A percentile compares a stretch with the other conserved stretches of the same genome.
Conservation (phyloP, 2,329 filamentous ascomycete species). For the Ustilaginoidea virens region DNA sequence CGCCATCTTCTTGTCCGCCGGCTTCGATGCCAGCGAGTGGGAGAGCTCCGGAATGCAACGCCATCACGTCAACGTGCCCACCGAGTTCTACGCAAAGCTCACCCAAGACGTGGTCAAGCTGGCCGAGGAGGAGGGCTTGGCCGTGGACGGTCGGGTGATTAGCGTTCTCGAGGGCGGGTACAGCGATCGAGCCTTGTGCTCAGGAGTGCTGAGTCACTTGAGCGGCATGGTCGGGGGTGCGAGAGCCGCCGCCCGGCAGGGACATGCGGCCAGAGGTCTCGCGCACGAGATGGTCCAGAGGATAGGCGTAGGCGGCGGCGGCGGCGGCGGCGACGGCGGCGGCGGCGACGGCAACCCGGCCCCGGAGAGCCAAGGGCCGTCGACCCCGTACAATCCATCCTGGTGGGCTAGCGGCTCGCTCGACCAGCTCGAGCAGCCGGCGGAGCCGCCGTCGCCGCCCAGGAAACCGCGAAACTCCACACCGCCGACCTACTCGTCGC, state of each 20-base stretch:
- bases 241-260: too few relatives aligned
- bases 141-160: conserved; percentile 71
- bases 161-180: conserved; percentile 95
- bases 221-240: conserved; percentile 69
- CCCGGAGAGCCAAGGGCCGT: conserved; percentile 8
- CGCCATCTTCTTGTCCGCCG: conserved; percentile 87
- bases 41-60: conserved; percentile 88
- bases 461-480: conserved; percentile 40
- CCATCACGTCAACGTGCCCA: conserved; percentile 90
- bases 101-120: conserved; percentile 73
- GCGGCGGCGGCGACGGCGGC: too few relatives aligned
- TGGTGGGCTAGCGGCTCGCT: conserved; percentile 59
- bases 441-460: conserved; percentile 30
- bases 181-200: conserved; percentile 77
- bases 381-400: conserved; percentile 40
- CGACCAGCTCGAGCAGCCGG: conserved; percentile 50
- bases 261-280: too few relatives aligned
- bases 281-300: conserved; percentile 43
- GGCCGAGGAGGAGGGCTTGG: conserved; percentile 62
- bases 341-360: too few relatives aligned
- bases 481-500: conserved; percentile 64
- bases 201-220: conserved; percentile 79
- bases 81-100: conserved; percentile 87
- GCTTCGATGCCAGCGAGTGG: conserved; percentile 94
- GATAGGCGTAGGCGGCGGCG: too few relatives aligned